Evolutionary conservation across 768 basidiomycete species (phyloP), one percentile per base, ranked within the genome.

Genomic region (Lactarius indigo): DNA sequence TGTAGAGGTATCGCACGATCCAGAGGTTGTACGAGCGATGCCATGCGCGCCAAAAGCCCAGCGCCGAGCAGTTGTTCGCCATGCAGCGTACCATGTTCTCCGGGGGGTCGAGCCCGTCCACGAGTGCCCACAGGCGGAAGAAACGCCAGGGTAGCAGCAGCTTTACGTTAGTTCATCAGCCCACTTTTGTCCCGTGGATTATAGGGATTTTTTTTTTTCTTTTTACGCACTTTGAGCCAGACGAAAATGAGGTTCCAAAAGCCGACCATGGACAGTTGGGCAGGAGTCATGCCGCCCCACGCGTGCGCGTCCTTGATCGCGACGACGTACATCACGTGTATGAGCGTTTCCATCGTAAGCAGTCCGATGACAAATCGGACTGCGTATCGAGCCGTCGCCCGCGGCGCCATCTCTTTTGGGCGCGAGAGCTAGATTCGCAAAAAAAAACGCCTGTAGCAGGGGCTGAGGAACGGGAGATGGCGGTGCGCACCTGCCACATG

Each of bases 81-180:
- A 98, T 90, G 73, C 97, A 98, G n/a, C 97, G 85, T 15, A 99
- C 84, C 97, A 98, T 97, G 76, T 99, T 99, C 76, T 99, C 97
- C 0, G 96, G 97, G 0, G 94, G 91, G 72, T 97, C 93, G 39
- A 98, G 84, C 0, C 92, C 92, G 72, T 94, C 92, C 7, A 85
- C 75, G 26, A 98, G 79, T 2, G 96, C 89, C 94, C 96, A 98
- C 23, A 97, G 78, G 2, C 96, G 90, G 81, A 98, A 98, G 80
- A 97, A 97, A 13, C 96, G 85, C 96, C 96, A 98, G 0, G 95
- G 92, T 26, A 98, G 85, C 50, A 98, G 80, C 26, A 98, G 85
- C 96, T n/a, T n/a, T n/a, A n/a, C n/a, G n/a, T n/a, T n/a, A n/a
- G n/a, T n/a, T n/a, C n/a, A n/a, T n/a, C n/a, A n/a, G n/a, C n/a